phyloP scores from a whole-genome alignment of 495 filamentous ascomycete species.

The Schizothecium vesticola region DNA sequence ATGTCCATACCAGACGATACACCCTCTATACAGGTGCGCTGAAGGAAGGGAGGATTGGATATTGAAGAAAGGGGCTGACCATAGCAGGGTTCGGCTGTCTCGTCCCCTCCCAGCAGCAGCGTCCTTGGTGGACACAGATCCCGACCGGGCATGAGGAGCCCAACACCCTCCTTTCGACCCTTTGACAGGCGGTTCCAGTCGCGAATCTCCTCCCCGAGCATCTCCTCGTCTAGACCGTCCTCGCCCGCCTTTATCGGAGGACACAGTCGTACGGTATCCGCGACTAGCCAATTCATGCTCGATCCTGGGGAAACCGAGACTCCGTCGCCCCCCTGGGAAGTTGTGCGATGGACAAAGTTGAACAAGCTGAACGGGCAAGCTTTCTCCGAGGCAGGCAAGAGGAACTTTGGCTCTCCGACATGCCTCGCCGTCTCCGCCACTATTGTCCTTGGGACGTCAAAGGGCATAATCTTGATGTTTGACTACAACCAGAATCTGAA shows the following conservation, averaged over 20 bases:
- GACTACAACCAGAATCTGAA: slow-evolving; percentile 95
- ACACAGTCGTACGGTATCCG: slow-evolving; percentile 74
- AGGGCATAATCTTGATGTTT: slow-evolving; percentile 89
- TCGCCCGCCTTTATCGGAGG: slow-evolving; percentile 74
- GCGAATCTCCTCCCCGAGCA: slow-evolving; percentile 56
- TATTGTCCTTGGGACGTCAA: slow-evolving; percentile 88
- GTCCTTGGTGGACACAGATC: slow-evolving; percentile 42
- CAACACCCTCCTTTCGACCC: slow-evolving; percentile 78
- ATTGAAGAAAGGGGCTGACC: slow-evolving; percentile 22
- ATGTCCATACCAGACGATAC: slow-evolving; percentile 81
- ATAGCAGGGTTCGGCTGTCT: slow-evolving; percentile 70
- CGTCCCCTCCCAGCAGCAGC: slow-evolving; percentile 71
- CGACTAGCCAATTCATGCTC: slow-evolving; percentile 51
- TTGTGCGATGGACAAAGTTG: slow-evolving; percentile 91
- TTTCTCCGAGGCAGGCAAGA: slow-evolving; percentile 91
- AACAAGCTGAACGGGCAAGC: slow-evolving; percentile 81
- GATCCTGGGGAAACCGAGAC: slow-evolving; percentile 59
- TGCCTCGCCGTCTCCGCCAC: slow-evolving; percentile 85
- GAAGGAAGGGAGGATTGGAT: not conserved
- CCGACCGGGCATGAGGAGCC: slow-evolving; percentile 46
- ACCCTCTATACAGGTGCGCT: slow-evolving; percentile 75
- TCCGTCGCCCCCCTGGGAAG: slow-evolving; percentile 82
- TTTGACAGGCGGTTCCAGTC: slow-evolving; percentile 95
- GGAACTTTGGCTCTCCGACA: slow-evolving; percentile 87
- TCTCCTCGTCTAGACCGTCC: slow-evolving; percentile 57